These are phyloP conservation scores for Takakia lepidozioides DNA, from an alignment of 225 moss, liverwort and hornwort species.

Conservation along the genomic window DNA sequence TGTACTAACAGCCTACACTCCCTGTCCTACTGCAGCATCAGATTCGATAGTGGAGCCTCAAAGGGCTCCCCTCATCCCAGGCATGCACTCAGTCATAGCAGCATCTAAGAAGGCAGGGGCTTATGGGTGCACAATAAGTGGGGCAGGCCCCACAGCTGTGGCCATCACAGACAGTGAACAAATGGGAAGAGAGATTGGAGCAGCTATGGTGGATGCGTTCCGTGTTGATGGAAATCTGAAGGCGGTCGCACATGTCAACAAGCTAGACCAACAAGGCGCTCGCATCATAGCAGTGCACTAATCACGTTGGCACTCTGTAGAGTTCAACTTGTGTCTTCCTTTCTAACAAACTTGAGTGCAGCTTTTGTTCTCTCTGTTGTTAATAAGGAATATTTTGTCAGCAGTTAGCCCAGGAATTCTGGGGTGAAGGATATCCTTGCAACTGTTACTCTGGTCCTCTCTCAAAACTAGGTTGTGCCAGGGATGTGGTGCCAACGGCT, in stretches of 20 bases:
- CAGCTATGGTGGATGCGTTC: slow-evolving; percentile 84
- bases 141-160: slow-evolving; percentile 94
- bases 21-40: slow-evolving; percentile 50
- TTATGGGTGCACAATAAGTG: slow-evolving; percentile 94
- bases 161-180: slow-evolving; percentile 80
- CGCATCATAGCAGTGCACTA: slow-evolving; percentile 56
- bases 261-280: slow-evolving; percentile 84
- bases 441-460: too few relatives aligned
- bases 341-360: too few relatives aligned
- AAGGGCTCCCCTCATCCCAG: slow-evolving; percentile 87
- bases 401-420: too few relatives aligned
- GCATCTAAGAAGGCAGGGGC: slow-evolving; percentile 62
- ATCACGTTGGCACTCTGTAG: too few relatives aligned
- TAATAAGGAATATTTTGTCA: too few relatives aligned
- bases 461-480: too few relatives aligned
- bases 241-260: slow-evolving; percentile 55
- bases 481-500: too few relatives aligned
- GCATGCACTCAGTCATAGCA: slow-evolving; percentile 68
- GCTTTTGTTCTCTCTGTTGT: too few relatives aligned
- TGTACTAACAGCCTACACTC: too few relatives aligned
- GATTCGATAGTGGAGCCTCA: slow-evolving; percentile 88
- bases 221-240: slow-evolving; percentile 54
- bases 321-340: too few relatives aligned
- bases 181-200: slow-evolving; percentile 57
- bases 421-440: too few relatives aligned